Conservation (phyloP, 2,329 filamentous ascomycete genomes). For the Cyphellophora europaea region DNA sequence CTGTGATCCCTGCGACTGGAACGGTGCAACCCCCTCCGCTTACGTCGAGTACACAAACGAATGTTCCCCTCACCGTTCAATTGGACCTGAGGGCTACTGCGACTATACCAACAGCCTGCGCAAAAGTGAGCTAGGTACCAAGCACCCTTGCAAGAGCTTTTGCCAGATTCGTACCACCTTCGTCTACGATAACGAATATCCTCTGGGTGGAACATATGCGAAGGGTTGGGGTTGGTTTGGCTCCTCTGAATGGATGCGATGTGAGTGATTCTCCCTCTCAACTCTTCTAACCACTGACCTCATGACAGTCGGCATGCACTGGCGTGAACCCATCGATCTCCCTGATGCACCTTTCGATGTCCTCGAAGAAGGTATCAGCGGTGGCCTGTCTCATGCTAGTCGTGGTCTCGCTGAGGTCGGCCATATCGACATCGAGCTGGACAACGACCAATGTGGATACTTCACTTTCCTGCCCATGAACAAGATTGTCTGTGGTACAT, state of each 20-base stretch:
- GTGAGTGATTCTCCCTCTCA: too few relatives aligned
- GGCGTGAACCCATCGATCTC: not conserved
- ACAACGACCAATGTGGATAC: not conserved
- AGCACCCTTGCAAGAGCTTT: not conserved
- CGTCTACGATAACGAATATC: not conserved
- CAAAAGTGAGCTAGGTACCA: too few relatives aligned
- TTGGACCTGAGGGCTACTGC: too few relatives aligned
- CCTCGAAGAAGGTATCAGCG: not conserved
- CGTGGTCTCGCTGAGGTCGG: not conserved
- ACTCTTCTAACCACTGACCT: too few relatives aligned
- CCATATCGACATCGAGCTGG: not conserved
- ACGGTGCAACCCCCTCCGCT: too few relatives aligned
- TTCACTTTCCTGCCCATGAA: not conserved
- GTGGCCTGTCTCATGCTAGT: slow-evolving; percentile 1
- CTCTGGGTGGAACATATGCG: not conserved
- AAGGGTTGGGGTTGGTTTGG: not conserved
- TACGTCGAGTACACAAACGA: too few relatives aligned
- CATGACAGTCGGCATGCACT: not conserved
- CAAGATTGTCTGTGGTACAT: not conserved
- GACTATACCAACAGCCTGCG: too few relatives aligned
- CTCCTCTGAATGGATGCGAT: not conserved
- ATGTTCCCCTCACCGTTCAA: too few relatives aligned
- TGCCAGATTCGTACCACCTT: not conserved
- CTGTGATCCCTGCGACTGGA: too few relatives aligned
- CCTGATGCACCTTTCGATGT: not conserved